Percentiles rank a stretch among this genome's conserved stretches.
phyloP scores from a whole-genome alignment of 108 stramenopile genomes.

The Nitzschia inconspicua region DNA sequence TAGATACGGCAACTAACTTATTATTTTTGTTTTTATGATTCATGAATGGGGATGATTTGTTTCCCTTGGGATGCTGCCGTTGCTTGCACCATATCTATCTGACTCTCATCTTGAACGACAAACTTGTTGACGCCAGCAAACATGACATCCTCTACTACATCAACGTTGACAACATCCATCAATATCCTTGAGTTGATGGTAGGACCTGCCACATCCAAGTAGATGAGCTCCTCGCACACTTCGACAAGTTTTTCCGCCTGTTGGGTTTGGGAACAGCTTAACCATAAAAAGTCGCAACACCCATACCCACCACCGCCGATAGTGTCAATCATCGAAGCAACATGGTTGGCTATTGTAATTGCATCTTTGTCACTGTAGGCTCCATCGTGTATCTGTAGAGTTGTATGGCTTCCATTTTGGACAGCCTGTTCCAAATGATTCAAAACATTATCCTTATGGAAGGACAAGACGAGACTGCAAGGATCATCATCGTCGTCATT shows the following conservation, averaged over 20 bases:
- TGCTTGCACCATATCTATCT: constrained; percentile 13
- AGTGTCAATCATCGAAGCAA: constrained; percentile 9
- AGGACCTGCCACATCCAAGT: constrained; percentile 52
- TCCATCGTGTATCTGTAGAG: not conserved
- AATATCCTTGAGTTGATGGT: constrained; percentile 53
- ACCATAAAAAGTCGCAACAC: constrained; percentile 15
- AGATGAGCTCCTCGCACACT: constrained; percentile 53
- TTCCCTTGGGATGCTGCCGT: constrained; percentile 21
- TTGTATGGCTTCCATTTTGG: not conserved
- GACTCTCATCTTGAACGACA: constrained; percentile 31
- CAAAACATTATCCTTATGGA: not conserved
- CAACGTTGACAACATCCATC: constrained; percentile 28
- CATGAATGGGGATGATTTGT: not conserved
- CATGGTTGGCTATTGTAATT: constrained; percentile 2
- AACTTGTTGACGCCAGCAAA: constrained; percentile 50
- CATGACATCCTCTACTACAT: constrained; percentile 45
- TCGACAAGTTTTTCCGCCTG: constrained; percentile 18
- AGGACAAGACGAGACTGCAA: not conserved
- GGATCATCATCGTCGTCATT: not conserved
- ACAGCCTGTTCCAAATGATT: not conserved
- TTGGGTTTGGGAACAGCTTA: constrained; percentile 1
- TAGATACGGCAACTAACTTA: too few relatives aligned
- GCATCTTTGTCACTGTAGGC: not conserved
- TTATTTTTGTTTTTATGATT: not conserved
- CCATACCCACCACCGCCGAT: not conserved